Base-by-base conservation (phyloP, 2,329 filamentous ascomycete species). In the Rutstroemia sp. region DNA sequence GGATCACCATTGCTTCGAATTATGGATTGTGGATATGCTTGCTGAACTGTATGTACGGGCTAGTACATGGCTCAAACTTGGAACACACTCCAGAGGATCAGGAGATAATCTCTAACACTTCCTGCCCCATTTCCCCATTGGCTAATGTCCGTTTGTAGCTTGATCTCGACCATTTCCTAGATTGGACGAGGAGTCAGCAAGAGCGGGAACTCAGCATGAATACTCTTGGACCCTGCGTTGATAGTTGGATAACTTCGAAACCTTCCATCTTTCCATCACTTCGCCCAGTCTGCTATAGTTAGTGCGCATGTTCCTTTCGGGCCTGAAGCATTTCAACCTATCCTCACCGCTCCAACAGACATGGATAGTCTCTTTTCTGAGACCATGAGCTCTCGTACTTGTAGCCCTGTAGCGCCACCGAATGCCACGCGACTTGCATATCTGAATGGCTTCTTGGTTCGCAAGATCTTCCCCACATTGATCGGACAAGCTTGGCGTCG, bases 341-440 rank as follows among this genome's bases (percentile, higher is more conserved):
- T 58, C 58, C 58, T 66, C 66, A 68, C 67, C 67, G 65, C 67
- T 67, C 65, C 65, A 67, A 68, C 66, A 62, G 57, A 44, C 61
- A 63, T 53, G 62, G 60, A 60, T 55, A 34, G 30, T 19, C 16
- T 19, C 16, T 40, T 34, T 50, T 50, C 45, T 34, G 52, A 55
- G 51, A 54, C 51, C 39, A 50, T 36, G 21, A 40, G 34, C 30
- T 50, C 34, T 38, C 52, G 59, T 54, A 30, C 27, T 30, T 53
- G 60, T 61, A 61, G 61, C 63, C 62, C 36, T 48, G 21, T 47
- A 47, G 21, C 52, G 55, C 56, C 61, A 55, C 60, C 48, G 49
- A 50, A 40, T 55, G 52, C 52, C 52, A 55, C 52, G 52, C 52
- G 52, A 55, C 46, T 55, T 55, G 52, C 52, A 55, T 55, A 34